Evolutionary conservation across 2,329 filamentous ascomycete species (phyloP).

Genomic region (Aureobasidium mangrovei): DNA sequence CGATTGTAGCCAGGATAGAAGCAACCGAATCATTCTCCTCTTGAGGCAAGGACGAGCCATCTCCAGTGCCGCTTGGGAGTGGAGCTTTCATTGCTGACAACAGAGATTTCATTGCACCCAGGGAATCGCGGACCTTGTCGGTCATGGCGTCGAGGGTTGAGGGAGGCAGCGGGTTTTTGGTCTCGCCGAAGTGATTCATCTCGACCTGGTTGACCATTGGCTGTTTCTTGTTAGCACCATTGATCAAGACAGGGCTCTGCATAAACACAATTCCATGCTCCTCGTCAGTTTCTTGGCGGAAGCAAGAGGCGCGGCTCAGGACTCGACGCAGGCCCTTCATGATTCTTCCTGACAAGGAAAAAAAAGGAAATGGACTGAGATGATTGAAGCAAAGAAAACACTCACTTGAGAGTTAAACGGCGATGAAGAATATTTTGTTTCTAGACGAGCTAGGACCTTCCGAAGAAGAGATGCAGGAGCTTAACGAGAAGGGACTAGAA

Average conservation of each 20-base stretch:
- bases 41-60: slow-evolving; percentile 34
- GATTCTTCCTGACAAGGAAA: not conserved
- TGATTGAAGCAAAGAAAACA: not conserved
- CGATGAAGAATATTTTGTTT: not conserved
- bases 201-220: slow-evolving; percentile 11
- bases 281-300: not conserved
- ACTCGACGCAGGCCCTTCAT: slow-evolving; percentile 11
- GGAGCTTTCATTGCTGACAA: slow-evolving; percentile 26
- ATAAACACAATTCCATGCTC: not conserved
- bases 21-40: slow-evolving; percentile 16
- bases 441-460: not conserved
- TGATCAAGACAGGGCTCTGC: not conserved
- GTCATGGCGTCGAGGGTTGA: slow-evolving; percentile 21
- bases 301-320: slow-evolving; percentile 8
- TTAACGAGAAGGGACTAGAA: not conserved
- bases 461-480: not conserved
- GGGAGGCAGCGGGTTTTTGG: slow-evolving; percentile 15
- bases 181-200: slow-evolving; percentile 10
- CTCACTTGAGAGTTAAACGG: not conserved
- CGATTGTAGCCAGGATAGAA: slow-evolving; percentile 16
- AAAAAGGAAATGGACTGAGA: not conserved
- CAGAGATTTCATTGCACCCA: slow-evolving; percentile 22
- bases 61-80: slow-evolving; percentile 33
- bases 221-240: slow-evolving; percentile 5
- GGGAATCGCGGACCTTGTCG: slow-evolving; percentile 19